Base-by-base conservation (phyloP, 352 stramenopile genomes). In the Pythium volutum region DNA sequence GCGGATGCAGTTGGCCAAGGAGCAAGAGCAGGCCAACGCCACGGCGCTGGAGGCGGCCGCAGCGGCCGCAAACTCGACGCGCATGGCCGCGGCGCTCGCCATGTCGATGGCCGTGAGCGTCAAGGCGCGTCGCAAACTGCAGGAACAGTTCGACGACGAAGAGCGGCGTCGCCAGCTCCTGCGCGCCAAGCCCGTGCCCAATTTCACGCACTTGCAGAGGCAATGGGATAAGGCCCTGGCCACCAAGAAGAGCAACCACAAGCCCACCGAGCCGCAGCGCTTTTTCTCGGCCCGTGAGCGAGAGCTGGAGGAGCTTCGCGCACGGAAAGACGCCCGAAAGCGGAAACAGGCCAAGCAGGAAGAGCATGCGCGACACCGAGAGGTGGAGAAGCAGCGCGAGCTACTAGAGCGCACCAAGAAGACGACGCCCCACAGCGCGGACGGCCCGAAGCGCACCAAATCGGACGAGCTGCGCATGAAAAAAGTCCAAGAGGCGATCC, bases 121-220 rank as follows among this genome's bases (percentile, higher is more conserved):
- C 16, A 84, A 84, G 54, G 56, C 76, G 49, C 82, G 80, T 38
- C 73, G 81, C 36, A 75, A 80, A 45, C 63, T 87, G 26, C 55
- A 61, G n/a, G 70, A 70, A 38, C 64, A 72, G 48, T 66, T 75
- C 4, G 72, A 81, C 5, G 70, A 82, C 41, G 66, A 76, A 47
- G 75, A 67, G 8, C 34, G 27, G 2, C 43, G 56, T 16, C 33
- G 53, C n/a, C 70, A 54, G 15, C 59, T 55, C 11, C 55, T 52
- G 20, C 75, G 72, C 20, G 67, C 75, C 8, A 85, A 86, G 58
- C 64, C 76, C 2, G 82, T 89, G 16, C 82, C 82, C 0, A 70
- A 92, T 59, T 92, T 91, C 62, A 69, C 80, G 10, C 64, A 69
- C 4, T 57, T 89, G 39, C 82, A 92, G 43, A 68, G 53, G 1